Base-by-base conservation (phyloP, 2,329 filamentous ascomycete genomes). In the Paracorniculantispora psalliotae region DNA sequence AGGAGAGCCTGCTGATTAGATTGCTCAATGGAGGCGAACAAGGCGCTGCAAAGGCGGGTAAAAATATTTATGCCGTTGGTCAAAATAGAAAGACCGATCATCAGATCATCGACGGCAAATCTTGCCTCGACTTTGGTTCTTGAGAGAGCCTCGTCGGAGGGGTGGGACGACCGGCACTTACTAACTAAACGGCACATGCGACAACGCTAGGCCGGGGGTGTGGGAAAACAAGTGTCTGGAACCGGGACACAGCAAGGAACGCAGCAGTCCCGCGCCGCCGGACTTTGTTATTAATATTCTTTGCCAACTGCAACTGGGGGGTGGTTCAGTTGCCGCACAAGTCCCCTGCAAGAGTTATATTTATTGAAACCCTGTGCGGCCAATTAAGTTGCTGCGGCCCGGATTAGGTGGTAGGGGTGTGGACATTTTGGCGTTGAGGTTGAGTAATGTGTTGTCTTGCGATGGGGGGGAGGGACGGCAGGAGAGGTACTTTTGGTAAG, bases 371-470 rank as follows among this genome's bases (percentile, higher is more conserved):
- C 21, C 48, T 33, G 30, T 33, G 6, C 33, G 21, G 48, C 50
- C 50, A 53, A 53, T 53, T 35, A 53, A 53, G 33, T 10, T 28
- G 37, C 37, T 21, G 37, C 35, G 15, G 12, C 50, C 23, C 35
- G 50, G 19, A 37, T 53, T 28, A 23, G 17, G 19, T 35, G 33
- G 30, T 21, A 26, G 35, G 49, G 49, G 47, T 6, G 12, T 17
- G 37, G 37, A 15, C 19, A 23, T 37, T 50, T 19, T 48, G 23
- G 28, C 26, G n/a, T 50, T 50, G 26, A 50, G 21, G 30, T 50
- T 50, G 47, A 37, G 47, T 50, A 50, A 50, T 50, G 47, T 23
- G 26, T 50, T 50, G 47, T 35, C 47, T 50, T 50, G 47, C 19
- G 28, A 47, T 15, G 44, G 44, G 37, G 30, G 6, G n/a, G n/a